Percentiles rank a stretch among this genome's conserved stretches.
phyloP scores from a whole-genome alignment of 1,139 yeast species.

The Scheffersomyces insectosa region DNA sequence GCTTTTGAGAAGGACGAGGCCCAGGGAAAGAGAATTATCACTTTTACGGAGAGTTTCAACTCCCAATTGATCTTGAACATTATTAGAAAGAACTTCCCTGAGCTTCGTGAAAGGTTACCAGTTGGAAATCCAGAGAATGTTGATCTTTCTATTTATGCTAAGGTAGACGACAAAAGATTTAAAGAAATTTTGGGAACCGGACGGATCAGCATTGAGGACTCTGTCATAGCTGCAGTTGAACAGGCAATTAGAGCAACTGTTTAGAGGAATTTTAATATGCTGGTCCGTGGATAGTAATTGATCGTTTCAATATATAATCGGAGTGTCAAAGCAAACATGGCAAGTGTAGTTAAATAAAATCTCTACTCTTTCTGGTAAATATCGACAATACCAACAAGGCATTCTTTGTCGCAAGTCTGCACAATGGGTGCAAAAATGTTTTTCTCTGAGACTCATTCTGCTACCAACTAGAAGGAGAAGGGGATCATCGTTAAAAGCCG shows the following conservation, averaged over 20 bases:
- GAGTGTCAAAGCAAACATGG: no score
- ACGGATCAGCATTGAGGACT: slow-evolving; percentile 13
- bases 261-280: no score
- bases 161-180: slow-evolving; percentile 14
- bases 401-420: no score
- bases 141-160: slow-evolving; percentile 15
- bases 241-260: slow-evolving; percentile 9
- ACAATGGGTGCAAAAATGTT: no score
- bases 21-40: slow-evolving; percentile 40
- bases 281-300: no score
- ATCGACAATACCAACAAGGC: no score
- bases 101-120: slow-evolving; percentile 18
- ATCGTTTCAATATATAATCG: no score
- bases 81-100: slow-evolving; percentile 18
- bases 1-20: slow-evolving; percentile 33
- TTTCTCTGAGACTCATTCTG: no score
- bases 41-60: slow-evolving; percentile 33
- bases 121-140: slow-evolving; percentile 22
- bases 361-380: no score
- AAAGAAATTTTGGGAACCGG: slow-evolving; percentile 17
- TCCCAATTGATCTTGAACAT: slow-evolving; percentile 38
- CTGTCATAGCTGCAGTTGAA: slow-evolving; percentile 18
- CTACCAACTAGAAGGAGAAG: no score
- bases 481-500: no score
- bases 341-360: no score